These are phyloP conservation scores for Phyllosticta citrichinensis DNA, from an alignment of 2,329 filamentous ascomycete species.

Conservation along the genomic window DNA sequence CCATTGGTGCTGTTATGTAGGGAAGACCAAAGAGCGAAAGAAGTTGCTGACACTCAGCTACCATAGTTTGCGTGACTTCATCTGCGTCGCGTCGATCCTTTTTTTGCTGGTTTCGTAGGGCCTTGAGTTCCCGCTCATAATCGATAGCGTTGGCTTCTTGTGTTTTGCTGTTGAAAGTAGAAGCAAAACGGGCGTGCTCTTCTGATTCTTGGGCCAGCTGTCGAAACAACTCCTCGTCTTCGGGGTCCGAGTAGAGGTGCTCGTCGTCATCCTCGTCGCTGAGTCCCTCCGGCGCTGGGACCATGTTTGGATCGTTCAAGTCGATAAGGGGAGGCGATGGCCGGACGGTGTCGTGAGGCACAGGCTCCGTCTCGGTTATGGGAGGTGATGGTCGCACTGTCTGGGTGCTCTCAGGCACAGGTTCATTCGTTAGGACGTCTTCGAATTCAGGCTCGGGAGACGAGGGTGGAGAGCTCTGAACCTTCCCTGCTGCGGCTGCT, in stretches of 20 bases:
- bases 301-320: conserved; percentile 19
- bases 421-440: conserved; percentile 23
- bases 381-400: not conserved
- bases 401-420: conserved; percentile 14
- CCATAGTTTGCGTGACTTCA: conserved; percentile 93
- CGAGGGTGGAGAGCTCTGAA: conserved; percentile 26
- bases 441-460: conserved; percentile 43
- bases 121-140: conserved; percentile 79
- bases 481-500: conserved; percentile 12
- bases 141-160: conserved; percentile 50
- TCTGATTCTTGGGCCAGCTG: conserved; percentile 85
- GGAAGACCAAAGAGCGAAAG: conserved; percentile 85
- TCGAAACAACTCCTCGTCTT: conserved; percentile 79
- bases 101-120: conserved; percentile 86
- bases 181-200: conserved; percentile 88
- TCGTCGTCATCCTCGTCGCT: conserved; percentile 19
- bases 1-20: conserved; percentile 97
- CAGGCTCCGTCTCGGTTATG: not conserved
- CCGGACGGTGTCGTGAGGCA: conserved; percentile 11
- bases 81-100: conserved; percentile 93
- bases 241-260: conserved; percentile 60
- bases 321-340: conserved; percentile 11
- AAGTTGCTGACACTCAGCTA: conserved; percentile 86
- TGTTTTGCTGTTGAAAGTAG: conserved; percentile 64
- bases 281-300: conserved; percentile 17